Conservation (phyloP, 2,329 filamentous ascomycete genomes). For the Penicillium sclerotiorum region DNA sequence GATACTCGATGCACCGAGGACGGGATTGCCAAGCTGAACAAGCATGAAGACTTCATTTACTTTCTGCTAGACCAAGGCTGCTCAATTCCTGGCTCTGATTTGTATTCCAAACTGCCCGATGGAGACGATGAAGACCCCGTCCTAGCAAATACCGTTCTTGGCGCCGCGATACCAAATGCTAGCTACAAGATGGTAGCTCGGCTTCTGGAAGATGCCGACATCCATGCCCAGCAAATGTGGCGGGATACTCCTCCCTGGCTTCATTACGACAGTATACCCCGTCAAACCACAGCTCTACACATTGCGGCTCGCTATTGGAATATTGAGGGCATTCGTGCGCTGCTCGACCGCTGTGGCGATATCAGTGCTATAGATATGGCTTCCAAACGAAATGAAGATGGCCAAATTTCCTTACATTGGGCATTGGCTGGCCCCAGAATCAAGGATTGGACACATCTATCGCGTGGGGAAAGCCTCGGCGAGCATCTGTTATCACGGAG, state of each 20-base stretch:
- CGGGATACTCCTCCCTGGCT: not conserved
- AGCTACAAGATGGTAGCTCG: not conserved
- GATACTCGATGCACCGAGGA: too few relatives aligned
- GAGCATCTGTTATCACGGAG: not conserved
- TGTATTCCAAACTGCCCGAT: not conserved
- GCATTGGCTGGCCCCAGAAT: not conserved
- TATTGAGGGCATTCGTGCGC: not conserved
- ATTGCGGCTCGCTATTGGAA: slow-evolving; percentile 2
- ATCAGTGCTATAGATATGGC: not conserved
- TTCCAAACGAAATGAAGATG: not conserved
- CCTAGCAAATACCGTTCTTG: not conserved
- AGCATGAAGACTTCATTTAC: not conserved
- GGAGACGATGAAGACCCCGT: not conserved
- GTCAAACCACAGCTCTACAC: not conserved
- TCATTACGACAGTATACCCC: not conserved
- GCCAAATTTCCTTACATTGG: not conserved
- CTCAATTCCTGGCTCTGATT: not conserved
- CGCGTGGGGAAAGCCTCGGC: too few relatives aligned
- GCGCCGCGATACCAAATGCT: not conserved
- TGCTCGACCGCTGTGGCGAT: not conserved
- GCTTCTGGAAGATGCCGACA: not conserved
- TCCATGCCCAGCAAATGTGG: not conserved
- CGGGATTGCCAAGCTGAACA: not conserved
- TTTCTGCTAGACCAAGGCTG: not conserved
- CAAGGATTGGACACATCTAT: too few relatives aligned